Base-by-base conservation (phyloP, 2,329 filamentous ascomycete species). In the Berkeleyomyces basicola region DNA sequence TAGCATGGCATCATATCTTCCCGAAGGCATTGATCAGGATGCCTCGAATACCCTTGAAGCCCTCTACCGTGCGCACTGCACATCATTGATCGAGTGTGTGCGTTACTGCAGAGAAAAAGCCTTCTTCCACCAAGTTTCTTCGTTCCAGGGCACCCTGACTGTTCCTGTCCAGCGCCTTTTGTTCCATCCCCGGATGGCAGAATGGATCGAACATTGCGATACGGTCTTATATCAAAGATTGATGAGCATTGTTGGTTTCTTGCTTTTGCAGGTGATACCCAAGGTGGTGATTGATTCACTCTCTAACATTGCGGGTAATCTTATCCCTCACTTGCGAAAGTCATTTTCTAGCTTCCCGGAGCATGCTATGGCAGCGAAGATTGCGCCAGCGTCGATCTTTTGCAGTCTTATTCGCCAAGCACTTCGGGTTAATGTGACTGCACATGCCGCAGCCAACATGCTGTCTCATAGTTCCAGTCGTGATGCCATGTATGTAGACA, bases 61-160 rank as follows among this genome's bases (percentile, higher is more conserved):
- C 3, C 79, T 97, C 33, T 99, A 99, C 71, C 84, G 90, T 59
- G 93, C 92, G 2, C 92, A 97, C 71, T 96, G 91, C 72, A 96
- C 93, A 11, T 96, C 91, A 0, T 80, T 99, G 4, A 87, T 99
- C 40, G 93, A 99, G 73, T 92, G 90, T 68, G 90, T 99, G 66
- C 87, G 93, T 39, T 97, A 89, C 72, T 96, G 92, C 78, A 95
- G 93, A 70, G 90, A 96, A 73, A 95, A 96, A 75, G 92, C 90
- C 5, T 95, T 99, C 72, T 95, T 96, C 71, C 89, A 95, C 67
- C 82, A 96, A 14, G 96, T 95, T 71, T 91, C 88, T 4, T 93
- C 92, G 0, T 97, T 99, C 72, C 90, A 96, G 70, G 93, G 93
- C 62, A 97, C 91, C 1, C 81, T 99, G 69, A 99, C 93, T 0